Evolutionary conservation across 1,284 basidiomycete genomes (phyloP).

Genomic region (Trametes sp.): DNA sequence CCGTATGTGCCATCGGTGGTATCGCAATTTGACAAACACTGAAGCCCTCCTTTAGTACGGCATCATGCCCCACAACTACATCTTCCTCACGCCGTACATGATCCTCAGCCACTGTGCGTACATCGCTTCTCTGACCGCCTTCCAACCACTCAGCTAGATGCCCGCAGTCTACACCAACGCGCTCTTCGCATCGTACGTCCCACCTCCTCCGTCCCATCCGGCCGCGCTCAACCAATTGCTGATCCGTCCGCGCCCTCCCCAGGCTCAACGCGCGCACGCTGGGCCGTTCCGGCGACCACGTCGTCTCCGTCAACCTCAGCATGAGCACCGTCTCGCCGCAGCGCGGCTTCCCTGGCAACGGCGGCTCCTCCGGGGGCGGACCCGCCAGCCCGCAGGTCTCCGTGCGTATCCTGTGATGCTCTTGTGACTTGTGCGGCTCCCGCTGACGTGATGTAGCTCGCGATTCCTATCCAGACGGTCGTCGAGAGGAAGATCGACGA

Average conservation of each 20-base stretch:
- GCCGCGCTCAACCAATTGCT: background rate
- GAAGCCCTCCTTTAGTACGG: slow-evolving; percentile 38
- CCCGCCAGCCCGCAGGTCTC: slow-evolving; percentile 1
- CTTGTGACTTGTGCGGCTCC: background rate
- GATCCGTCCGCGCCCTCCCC: background rate
- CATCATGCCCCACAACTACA: slow-evolving; percentile 47
- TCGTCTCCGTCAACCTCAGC: slow-evolving; percentile 26
- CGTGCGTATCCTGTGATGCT: background rate
- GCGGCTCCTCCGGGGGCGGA: slow-evolving; percentile 1
- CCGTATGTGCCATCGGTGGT: slow-evolving; percentile 31
- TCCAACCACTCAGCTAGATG: background rate
- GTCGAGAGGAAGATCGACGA: slow-evolving; percentile 4
- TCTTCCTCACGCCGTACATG: slow-evolving; percentile 50
- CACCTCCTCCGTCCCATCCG: background rate
- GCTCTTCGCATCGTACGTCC: slow-evolving; percentile 43
- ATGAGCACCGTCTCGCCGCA: slow-evolving; percentile 4
- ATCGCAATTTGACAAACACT: background rate
- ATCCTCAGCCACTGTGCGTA: slow-evolving; percentile 46
- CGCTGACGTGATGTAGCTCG: background rate
- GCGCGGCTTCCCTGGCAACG: slow-evolving; percentile 8
- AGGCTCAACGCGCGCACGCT: slow-evolving; percentile 47
- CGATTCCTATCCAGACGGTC: slow-evolving; percentile 12
- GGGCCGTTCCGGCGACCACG: slow-evolving; percentile 22
- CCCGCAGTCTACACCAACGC: slow-evolving; percentile 49
- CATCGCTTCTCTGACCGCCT: background rate